phyloP scores from a whole-genome alignment of 257 asterid genomes.

The Nicotiana obtusifolia region DNA sequence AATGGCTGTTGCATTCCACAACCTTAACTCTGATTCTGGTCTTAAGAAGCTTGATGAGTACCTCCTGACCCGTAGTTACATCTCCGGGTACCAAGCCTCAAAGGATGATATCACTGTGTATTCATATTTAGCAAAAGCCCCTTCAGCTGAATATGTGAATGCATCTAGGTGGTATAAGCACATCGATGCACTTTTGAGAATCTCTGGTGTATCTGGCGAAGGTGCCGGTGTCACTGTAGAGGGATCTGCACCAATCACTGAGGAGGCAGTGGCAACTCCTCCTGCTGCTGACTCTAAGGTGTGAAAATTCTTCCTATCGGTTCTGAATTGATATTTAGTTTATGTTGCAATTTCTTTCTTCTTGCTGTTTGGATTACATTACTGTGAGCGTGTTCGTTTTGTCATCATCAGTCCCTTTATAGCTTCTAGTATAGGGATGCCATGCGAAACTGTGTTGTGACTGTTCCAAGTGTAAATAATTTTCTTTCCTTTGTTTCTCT shows the following conservation, averaged over 20 bases:
- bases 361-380: neutral
- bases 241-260: slow-evolving; percentile 44
- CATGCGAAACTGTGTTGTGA: neutral
- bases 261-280: slow-evolving; percentile 48
- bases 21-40: slow-evolving; percentile 52
- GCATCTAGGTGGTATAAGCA: slow-evolving; percentile 58
- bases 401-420: neutral
- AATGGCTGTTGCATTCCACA: slow-evolving; percentile 67
- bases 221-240: slow-evolving; percentile 54
- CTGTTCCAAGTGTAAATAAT: neutral
- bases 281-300: slow-evolving; percentile 53
- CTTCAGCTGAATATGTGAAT: slow-evolving; percentile 54
- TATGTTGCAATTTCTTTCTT: neutral
- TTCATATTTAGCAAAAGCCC: slow-evolving; percentile 48
- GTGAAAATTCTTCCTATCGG: neutral
- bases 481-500: neutral
- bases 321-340: neutral
- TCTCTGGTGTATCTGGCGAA: slow-evolving; percentile 63
- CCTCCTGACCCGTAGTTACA: slow-evolving; percentile 79
- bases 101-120: slow-evolving; percentile 73
- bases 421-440: neutral
- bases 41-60: slow-evolving; percentile 87
- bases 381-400: neutral
- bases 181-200: slow-evolving; percentile 52
- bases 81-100: slow-evolving; percentile 88